Base-by-base conservation (phyloP, 345 rosid genomes). In the Lagerstroemia speciosa region DNA sequence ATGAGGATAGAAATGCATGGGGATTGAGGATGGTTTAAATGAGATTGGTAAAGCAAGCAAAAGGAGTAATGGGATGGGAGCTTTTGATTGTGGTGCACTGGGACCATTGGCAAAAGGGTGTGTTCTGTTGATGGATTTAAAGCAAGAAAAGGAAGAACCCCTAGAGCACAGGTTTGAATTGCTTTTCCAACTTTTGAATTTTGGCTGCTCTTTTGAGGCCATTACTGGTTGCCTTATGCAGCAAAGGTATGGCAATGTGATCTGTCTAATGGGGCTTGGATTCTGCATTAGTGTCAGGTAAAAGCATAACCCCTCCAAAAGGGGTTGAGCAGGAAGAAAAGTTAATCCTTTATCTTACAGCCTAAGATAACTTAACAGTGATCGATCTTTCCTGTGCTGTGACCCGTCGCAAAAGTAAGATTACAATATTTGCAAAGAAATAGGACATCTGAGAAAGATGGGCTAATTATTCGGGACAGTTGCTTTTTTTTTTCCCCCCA, bases 51-150 rank as follows among this genome's bases (percentile, higher is more conserved):
- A 57, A 26, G 62, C 62, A 85, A 77, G 55, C 27, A 61, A 69
- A 41, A 64, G 70, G 30, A 77, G 62, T 26, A 57, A 85, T 74
- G 76, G n/a, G n/a, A n/a, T n/a, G n/a, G 71, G 80, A 71, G 83
- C 75, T 81, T 81, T 77, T 68, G 75, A 66, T 78, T 62, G 63
- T 37, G 78, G 62, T n/a, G 10, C 48, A 77, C 81, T 78, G 83
- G 92, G 86, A 68, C 85, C 83, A 64, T 50, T 67, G 57, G 67
- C 30, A 65, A 84, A 84, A 82, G 83, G 67, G 68, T 55, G 62
- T 52, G 38, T 5, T 17, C 29, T 65, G 27, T 26, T 65, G 65
- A 71, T 72, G 82, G 82, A 64, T 71, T 75, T 62, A 77, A 72
- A 77, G 85, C 66, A 2, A 40, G 61, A 53, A 69, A 69, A 33